These are phyloP conservation scores for Erythrophleum fordii DNA, from an alignment of 306 rosid genomes.

Conservation along the genomic window DNA sequence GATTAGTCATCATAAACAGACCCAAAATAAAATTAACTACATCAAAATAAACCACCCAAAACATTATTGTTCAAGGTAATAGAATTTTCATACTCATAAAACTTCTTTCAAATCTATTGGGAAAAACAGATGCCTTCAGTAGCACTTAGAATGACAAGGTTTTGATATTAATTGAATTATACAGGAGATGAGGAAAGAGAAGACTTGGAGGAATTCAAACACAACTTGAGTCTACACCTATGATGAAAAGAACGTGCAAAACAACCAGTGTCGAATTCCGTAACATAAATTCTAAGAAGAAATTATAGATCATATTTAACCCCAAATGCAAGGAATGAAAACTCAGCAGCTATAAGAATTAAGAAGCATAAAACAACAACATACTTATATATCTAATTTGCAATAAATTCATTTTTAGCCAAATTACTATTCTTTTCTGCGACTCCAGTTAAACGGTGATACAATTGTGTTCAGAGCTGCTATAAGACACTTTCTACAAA, in stretches of 20 bases:
- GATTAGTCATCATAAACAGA: conserved; percentile 25
- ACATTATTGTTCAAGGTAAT: conserved; percentile 7
- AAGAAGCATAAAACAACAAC: not conserved
- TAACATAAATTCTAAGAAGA: not conserved
- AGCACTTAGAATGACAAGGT: not conserved
- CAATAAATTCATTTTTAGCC: not conserved
- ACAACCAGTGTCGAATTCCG: not conserved
- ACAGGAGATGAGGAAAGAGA: not conserved
- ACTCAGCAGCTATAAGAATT: not conserved
- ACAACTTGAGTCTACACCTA: not conserved
- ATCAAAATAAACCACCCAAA: conserved; percentile 14
- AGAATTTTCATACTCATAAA: not conserved
- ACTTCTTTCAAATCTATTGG: not conserved
- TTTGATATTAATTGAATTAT: not conserved
- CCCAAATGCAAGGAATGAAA: not conserved
- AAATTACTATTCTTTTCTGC: not conserved
- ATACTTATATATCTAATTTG: not conserved
- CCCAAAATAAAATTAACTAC: not conserved
- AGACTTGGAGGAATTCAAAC: not conserved
- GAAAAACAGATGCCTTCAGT: not conserved
- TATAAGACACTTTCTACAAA: not conserved
- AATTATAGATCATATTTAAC: not conserved
- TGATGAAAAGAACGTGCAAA: not conserved
- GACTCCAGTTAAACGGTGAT: not conserved
- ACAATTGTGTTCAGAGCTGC: not conserved